Evolutionary conservation across 768 basidiomycete species (phyloP), one percentile per base, ranked within the genome.

Genomic region (Coprinellus micaceus): DNA sequence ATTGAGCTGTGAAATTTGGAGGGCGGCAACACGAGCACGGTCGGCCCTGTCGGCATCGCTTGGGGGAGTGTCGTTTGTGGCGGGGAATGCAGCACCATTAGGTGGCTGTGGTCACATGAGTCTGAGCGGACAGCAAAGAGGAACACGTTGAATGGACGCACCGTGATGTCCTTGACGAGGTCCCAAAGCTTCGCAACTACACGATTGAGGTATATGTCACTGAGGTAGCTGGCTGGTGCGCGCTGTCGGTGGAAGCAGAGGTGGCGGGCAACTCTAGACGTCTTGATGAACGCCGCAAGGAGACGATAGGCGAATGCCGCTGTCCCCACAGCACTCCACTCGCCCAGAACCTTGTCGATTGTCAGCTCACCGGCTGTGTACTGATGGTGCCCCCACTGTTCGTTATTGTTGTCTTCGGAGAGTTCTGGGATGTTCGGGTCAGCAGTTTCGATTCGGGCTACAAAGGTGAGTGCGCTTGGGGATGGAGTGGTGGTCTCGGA

Each of bases 381-480:
- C 41, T 33, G 33, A 13, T 33, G 13, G 33, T 33, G 33, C 7
- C 33, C 33, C 33, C 33, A 33, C 6, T 13, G 7, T 13, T 33
- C 33, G 33, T 33, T 33, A 13, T 33, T 13, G n/a, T 33, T 13
- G 13, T 33, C 33, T 13, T 33, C 33, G 7, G 33, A 33, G 33
- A 33, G 33, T 33, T 13, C 33, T 33, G 33, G 33, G 7, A 33
- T 33, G 33, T 33, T 33, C 3, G 63, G 63, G 44, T 64, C 61
- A 2, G 61, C 57, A 19, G 15, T 46, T 46, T 63, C 58, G 36
- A 64, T 53, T 4, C 52, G 50, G 5, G 15, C 33, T n/a, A n/a
- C n/a, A n/a, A n/a, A n/a, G n/a, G n/a, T n/a, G n/a, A n/a, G n/a
- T n/a, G n/a, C n/a, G n/a, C n/a, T n/a, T n/a, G n/a, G n/a, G n/a